Evolutionary conservation across 257 asterid genomes (phyloP).

Genomic region (Solanum stenotomum): DNA sequence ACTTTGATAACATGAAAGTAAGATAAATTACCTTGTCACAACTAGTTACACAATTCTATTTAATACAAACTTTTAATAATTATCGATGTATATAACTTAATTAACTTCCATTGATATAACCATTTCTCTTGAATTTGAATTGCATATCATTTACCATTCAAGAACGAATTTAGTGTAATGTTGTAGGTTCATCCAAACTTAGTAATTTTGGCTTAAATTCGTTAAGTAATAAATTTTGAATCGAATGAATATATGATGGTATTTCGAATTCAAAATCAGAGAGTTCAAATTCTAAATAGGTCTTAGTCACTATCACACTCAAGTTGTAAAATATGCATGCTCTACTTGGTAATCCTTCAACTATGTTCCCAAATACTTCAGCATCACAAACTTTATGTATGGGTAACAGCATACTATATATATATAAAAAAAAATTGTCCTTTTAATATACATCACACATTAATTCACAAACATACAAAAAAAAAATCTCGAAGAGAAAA

Average conservation of each 20-base stretch:
- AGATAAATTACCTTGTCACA: background rate
- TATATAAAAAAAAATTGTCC: background rate
- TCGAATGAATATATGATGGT: background rate
- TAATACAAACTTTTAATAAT: background rate
- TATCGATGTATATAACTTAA: background rate
- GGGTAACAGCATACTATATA: too few species aligned
- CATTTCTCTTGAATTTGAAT: background rate
- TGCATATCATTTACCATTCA: background rate
- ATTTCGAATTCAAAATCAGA: background rate
- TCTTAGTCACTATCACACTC: background rate
- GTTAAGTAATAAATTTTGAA: background rate
- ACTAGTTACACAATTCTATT: background rate
- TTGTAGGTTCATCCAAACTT: background rate
- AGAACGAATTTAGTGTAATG: background rate
- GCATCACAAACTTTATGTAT: background rate
- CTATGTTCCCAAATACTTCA: background rate
- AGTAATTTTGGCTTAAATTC: background rate
- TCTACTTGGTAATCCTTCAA: background rate
- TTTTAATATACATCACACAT: background rate
- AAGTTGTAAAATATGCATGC: background rate
- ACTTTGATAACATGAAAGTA: background rate
- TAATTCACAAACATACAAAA: background rate
- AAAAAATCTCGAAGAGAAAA: background rate
- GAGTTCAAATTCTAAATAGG: background rate
- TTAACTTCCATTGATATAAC: background rate